phyloP scores from a whole-genome alignment of 2,329 filamentous ascomycete genomes.

The Dothistroma pini region DNA sequence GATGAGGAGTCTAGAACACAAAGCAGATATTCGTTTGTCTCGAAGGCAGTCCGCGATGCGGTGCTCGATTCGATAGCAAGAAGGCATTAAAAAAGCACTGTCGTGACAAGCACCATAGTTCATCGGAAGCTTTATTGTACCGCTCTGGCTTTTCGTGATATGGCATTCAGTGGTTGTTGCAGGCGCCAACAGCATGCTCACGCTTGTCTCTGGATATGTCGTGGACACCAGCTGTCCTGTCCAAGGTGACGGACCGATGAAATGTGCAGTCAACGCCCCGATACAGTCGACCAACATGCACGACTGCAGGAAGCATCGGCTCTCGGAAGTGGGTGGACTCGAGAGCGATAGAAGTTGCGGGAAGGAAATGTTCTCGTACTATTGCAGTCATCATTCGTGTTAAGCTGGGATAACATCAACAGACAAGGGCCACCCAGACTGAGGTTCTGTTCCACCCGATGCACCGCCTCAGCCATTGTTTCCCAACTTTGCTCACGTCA shows the following conservation, averaged over 20 bases:
- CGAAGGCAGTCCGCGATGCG: not conserved
- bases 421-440: not conserved
- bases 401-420: slow-evolving; percentile 4
- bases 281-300: not conserved
- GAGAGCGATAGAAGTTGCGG: not conserved
- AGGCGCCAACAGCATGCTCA: not conserved
- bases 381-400: slow-evolving; percentile 3
- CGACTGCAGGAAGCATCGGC: not conserved
- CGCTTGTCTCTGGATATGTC: not conserved
- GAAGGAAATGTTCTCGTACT: not conserved
- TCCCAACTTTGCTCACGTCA: not conserved
- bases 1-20: not conserved
- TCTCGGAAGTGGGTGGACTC: not conserved
- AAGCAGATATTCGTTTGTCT: not conserved
- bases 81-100: not conserved
- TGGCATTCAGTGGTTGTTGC: not conserved
- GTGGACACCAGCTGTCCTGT: not conserved
- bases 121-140: not conserved
- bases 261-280: not conserved
- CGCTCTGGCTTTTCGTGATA: not conserved
- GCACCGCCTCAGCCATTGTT: not conserved
- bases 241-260: not conserved
- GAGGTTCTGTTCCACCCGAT: not conserved
- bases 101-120: not conserved
- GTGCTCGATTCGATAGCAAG: not conserved